Evolutionary conservation across 73 alveolate species (phyloP), one percentile per base, ranked within the genome.

Genomic region (Paramecium sonneborni): DNA sequence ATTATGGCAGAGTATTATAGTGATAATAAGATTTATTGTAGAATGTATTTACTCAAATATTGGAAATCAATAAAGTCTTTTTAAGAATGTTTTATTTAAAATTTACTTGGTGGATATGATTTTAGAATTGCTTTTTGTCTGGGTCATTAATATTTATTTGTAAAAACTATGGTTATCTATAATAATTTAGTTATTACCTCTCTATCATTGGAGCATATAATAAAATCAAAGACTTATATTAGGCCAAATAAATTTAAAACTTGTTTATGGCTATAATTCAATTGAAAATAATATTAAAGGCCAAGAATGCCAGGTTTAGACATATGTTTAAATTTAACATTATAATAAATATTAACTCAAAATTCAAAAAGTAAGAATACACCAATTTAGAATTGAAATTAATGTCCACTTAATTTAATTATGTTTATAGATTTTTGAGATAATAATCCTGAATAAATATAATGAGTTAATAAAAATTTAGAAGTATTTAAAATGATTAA

Each of bases 1-100:
- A 21, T 30, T 32, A 30, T 26, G 84, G 84, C 44, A 62, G 24
- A 62, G 24, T 43, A 32, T 62, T 15, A 32, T 26, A 26, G 84
- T 62, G 3, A 62, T 44, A 6, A 62, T 62, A 32, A 62, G 84
- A 26, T 32, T 72, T 0, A 30, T 72, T 14, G 44, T 72, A 34
- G 85, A 69, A 4, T 67, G 44, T 32, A 67, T 87, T 20, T 48
- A 48, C 34, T 93, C 98, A 38, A 99, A 98, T 43, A 79, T 96
- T 46, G 85, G 72, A 62, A 98, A 98, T 94, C 97, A 96, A 88
- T 98, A 95, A 68, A 79, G 99, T 74, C 90, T 99, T 11, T 95
- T 95, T 84, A 94, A 95, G 84, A 98, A 96, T 52, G 99, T 99
- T 62, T 95, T 98, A 57, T 93, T 97, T 72, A 95, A 99, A 1